These are phyloP conservation scores for Cystofilobasidium macerans DNA, from an alignment of 768 basidiomycete species.

Conservation along the genomic window DNA sequence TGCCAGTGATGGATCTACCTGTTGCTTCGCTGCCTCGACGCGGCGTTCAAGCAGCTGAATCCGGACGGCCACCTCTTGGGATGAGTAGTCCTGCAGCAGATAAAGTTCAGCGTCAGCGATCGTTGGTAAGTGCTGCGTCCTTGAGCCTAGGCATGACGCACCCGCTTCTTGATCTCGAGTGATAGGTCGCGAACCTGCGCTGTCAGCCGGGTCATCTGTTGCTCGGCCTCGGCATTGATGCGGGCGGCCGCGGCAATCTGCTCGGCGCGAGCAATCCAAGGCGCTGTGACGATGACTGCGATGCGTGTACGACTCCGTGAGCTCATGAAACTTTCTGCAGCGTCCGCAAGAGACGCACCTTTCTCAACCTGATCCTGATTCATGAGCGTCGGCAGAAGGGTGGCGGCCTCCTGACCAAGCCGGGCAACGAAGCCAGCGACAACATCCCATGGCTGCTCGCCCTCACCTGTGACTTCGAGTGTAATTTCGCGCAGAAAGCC, in stretches of 20 bases:
- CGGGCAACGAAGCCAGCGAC: conserved; percentile 58
- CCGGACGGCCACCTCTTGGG: conserved; percentile 81
- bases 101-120: neutral
- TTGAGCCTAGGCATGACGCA: conserved; percentile 27
- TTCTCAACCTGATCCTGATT: conserved; percentile 69
- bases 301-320: neutral
- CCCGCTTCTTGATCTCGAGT: conserved; percentile 59
- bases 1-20: conserved; percentile 37
- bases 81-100: conserved; percentile 59
- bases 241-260: conserved; percentile 73
- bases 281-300: conserved; percentile 49
- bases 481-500: conserved; percentile 64
- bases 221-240: conserved; percentile 83
- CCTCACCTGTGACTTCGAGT: conserved; percentile 51
- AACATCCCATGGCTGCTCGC: conserved; percentile 65
- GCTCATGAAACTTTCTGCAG: conserved; percentile 46
- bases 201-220: conserved; percentile 68
- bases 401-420: conserved; percentile 59
- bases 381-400: conserved; percentile 52
- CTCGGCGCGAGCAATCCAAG: conserved; percentile 72
- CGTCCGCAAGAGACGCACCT: conserved; percentile 44
- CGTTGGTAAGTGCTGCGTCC: neutral
- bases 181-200: conserved; percentile 83
- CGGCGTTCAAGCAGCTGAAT: conserved; percentile 90
- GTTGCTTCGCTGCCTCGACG: conserved; percentile 81